Evolutionary conservation across 2,329 filamentous ascomycete genomes (phyloP).

Genomic region (Aspergillus unguis): DNA sequence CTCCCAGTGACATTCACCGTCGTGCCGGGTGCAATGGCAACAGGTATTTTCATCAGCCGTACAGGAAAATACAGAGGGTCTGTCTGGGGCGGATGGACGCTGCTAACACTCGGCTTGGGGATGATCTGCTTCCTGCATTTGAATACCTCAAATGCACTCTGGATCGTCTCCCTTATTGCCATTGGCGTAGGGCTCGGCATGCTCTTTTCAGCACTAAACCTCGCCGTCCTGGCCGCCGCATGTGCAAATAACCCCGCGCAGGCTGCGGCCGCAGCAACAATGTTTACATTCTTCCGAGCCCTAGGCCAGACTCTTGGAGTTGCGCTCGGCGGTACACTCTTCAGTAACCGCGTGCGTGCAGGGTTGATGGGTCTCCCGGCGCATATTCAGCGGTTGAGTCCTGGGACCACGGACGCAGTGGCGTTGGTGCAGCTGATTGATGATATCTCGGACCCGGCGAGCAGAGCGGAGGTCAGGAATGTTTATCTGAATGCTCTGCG

Average conservation of each 20-base stretch:
- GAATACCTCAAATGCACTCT: conserved; percentile 22
- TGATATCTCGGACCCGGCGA: too few species aligned
- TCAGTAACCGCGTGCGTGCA: conserved; percentile 5
- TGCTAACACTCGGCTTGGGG: conserved; percentile 27
- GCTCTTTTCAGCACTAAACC: conserved; percentile 24
- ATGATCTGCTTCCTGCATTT: conserved; percentile 26
- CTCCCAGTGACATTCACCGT: conserved; percentile 26
- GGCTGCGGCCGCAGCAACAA: neutral
- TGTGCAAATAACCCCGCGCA: neutral
- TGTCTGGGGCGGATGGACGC: conserved; percentile 27
- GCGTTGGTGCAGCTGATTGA: too few species aligned
- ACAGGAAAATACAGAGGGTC: conserved; percentile 32
- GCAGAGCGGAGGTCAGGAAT: too few species aligned
- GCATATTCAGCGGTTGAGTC: too few species aligned
- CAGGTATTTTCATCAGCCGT: conserved; percentile 31
- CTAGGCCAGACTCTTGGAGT: conserved; percentile 8
- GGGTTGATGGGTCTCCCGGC: too few species aligned
- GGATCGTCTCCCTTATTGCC: conserved; percentile 31
- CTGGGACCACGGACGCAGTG: too few species aligned
- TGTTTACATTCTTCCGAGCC: conserved; percentile 9
- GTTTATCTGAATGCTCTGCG: too few species aligned
- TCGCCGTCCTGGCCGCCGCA: conserved; percentile 27
- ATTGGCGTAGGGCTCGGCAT: conserved; percentile 24
- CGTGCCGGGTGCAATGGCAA: conserved; percentile 25
- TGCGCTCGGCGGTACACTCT: conserved; percentile 5